Conservation (phyloP, 208 protist species). For the Trypanosoma lewisi region DNA sequence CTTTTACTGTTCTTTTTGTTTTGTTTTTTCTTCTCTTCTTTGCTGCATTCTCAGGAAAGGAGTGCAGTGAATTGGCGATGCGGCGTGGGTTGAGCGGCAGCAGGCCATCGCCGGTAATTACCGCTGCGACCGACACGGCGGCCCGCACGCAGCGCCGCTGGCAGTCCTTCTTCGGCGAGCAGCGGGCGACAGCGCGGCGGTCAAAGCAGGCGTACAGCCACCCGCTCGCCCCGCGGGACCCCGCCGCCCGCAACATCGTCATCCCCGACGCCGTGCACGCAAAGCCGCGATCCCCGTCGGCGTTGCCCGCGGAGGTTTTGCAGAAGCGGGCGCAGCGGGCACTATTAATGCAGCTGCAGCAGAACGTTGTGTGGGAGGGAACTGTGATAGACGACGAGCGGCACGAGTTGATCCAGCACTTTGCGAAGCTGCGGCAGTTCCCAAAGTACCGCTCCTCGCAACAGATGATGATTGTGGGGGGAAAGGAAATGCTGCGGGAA, state of each 20-base stretch:
- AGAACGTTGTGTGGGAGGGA: slow-evolving; percentile 86
- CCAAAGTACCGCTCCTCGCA: slow-evolving; percentile 77
- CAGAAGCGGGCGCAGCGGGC: slow-evolving; percentile 71
- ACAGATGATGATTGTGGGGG: slow-evolving; percentile 71
- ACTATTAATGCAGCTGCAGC: slow-evolving; percentile 67
- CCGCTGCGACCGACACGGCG: not conserved
- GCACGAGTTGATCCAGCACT: slow-evolving; percentile 77
- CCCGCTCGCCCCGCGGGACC: slow-evolving; percentile 72
- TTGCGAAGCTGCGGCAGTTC: slow-evolving; percentile 66
- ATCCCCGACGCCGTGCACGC: slow-evolving; percentile 53
- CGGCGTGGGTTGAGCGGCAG: too few relatives aligned
- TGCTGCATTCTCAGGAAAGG: not conserved
- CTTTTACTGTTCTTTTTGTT: slow-evolving; percentile 1
- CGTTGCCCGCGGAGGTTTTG: slow-evolving; percentile 52
- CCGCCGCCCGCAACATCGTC: slow-evolving; percentile 68
- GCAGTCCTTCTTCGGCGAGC: slow-evolving; percentile 56
- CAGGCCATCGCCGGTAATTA: not conserved
- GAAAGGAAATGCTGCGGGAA: slow-evolving; percentile 80
- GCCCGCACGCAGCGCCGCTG: slow-evolving; percentile 14
- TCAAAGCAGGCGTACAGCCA: slow-evolving; percentile 60
- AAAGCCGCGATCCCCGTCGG: slow-evolving; percentile 14
- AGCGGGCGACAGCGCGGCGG: slow-evolving; percentile 40
- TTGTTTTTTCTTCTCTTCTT: not conserved
- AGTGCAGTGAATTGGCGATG: too few relatives aligned
- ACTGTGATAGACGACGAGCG: slow-evolving; percentile 72